These are phyloP conservation scores for Bjerkandera adusta DNA, from an alignment of 1,284 basidiomycete species.

Conservation along the genomic window DNA sequence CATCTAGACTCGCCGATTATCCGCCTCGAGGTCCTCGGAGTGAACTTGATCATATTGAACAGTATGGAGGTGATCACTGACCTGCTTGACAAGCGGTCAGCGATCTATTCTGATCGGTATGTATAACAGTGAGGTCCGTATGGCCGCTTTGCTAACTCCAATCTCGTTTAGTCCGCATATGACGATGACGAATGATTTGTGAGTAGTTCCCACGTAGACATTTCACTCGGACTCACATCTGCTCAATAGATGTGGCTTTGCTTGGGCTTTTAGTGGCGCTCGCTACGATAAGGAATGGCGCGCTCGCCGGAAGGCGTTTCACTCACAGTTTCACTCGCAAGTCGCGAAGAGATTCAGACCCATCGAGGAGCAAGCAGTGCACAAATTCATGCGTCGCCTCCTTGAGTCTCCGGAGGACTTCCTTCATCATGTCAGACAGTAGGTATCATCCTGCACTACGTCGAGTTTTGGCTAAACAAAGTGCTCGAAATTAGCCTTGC, in stretches of 20 bases:
- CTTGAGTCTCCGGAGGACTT: slow-evolving; percentile 1
- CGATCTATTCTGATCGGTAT: slow-evolving; percentile 12
- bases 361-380: slow-evolving; percentile 4
- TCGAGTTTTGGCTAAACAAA: not conserved
- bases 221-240: not conserved
- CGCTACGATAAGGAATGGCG: slow-evolving; percentile 8
- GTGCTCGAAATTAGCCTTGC: slow-evolving; percentile 15
- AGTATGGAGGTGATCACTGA: slow-evolving; percentile 5
- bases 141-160: not conserved
- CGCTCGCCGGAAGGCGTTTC: slow-evolving; percentile 2
- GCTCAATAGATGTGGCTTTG: slow-evolving; percentile 4
- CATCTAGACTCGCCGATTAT: slow-evolving; percentile 12
- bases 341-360: slow-evolving; percentile 6
- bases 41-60: not conserved
- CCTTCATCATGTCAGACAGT: slow-evolving; percentile 5
- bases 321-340: slow-evolving; percentile 1
- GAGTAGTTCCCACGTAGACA: not conserved
- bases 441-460: not conserved
- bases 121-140: too few relatives aligned
- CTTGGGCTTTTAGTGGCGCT: slow-evolving; percentile 4
- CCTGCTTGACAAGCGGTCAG: slow-evolving; percentile 13
- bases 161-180: not conserved
- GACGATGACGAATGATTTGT: slow-evolving; percentile 7
- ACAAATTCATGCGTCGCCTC: slow-evolving; percentile 4
- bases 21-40: slow-evolving; percentile 3